Percentiles rank a stretch among this genome's conserved stretches.
Evolutionary conservation across 2,329 filamentous ascomycete species (phyloP).

Genomic region (Ophiostoma triangulosporum): DNA sequence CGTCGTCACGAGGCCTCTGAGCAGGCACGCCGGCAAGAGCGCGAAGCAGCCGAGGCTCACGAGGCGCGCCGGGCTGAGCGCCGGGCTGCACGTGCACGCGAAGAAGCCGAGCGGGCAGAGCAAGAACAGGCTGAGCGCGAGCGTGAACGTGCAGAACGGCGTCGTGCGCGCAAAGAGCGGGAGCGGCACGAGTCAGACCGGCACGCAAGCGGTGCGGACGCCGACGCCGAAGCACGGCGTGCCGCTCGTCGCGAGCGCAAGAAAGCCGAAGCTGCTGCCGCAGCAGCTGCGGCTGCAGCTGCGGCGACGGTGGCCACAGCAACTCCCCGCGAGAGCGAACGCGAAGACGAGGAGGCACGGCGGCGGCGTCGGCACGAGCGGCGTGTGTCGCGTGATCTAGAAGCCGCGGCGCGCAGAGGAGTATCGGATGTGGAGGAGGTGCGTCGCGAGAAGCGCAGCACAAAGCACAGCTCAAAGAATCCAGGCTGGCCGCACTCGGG

Average conservation of each 20-base stretch:
- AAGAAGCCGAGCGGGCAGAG: conserved; percentile 14
- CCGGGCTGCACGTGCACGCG: conserved; percentile 23
- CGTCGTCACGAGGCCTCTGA: conserved; percentile 43
- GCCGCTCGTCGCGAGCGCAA: conserved; percentile 34
- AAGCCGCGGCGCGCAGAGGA: conserved; percentile 26
- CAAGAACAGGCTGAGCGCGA: conserved; percentile 8
- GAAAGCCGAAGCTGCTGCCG: conserved; percentile 26
- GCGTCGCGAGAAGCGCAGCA: conserved; percentile 16
- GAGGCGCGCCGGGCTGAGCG: conserved; percentile 36
- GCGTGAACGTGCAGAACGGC: conserved; percentile 34
- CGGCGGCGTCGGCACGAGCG: conserved; percentile 36
- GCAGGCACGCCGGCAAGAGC: conserved; percentile 37
- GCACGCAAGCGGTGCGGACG: conserved; percentile 23
- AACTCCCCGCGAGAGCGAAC: conserved; percentile 14
- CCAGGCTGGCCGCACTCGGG: conserved; percentile 48
- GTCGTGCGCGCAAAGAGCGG: conserved; percentile 34
- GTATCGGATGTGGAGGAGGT: conserved; percentile 28
- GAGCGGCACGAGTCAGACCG: conserved; percentile 25
- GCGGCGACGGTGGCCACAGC: background rate
- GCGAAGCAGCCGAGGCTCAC: conserved; percentile 34
- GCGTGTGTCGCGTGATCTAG: conserved; percentile 29
- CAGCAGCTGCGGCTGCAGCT: conserved; percentile 15
- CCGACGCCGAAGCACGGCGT: conserved; percentile 35
- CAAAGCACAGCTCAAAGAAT: too few species aligned
- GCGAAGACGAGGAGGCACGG: conserved; percentile 40